Evolutionary conservation across 768 basidiomycete species (phyloP), one percentile per base, ranked within the genome.

Genomic region (Kwoniella sp.): DNA sequence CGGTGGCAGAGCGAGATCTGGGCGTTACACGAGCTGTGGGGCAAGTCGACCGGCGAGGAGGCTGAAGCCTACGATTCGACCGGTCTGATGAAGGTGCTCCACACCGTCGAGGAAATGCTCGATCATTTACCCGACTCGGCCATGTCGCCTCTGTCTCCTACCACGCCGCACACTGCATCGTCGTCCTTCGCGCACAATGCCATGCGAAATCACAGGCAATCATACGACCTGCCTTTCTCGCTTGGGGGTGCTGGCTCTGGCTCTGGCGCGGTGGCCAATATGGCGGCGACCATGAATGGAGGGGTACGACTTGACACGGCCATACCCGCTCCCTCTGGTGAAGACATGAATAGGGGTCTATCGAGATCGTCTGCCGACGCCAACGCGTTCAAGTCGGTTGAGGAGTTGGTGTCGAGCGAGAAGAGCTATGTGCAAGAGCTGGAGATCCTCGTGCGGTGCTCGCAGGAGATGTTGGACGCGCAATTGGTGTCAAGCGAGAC

Each of bases 391-490:
- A 70, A 70, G 45, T 57, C 57, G 8, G 69, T 91, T 54, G 81
- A 82, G 67, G 95, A 99, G 76, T 83, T 96, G 62, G 82, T 98
- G 41, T 87, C 89, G 74, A 96, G 90, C 0, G 95, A 99, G 74
- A 84, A 89, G 62, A 90, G 90, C 76, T 98, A 89, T 73, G 93
- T 98, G 5, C 86, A 89, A 74, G 95, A 98, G 76, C 78, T 99
- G 59, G 91, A 95, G 73, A 84, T 90, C 67, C 87, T 98, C 80
- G 91, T 93, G 82, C 86, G 87, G 82, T 98, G 96, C 69, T 83
- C 92, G 15, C 85, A 81, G 40, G 85, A 86, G 14, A 77, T 96
- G 53, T 80, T 89, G 5, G 84, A 87, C 73, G 82, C 82, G 65
- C 86, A 88, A 64, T 79, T 88, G 48, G 86, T 98, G 62, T 86